Percentiles rank a stretch among this genome's conserved stretches.
phyloP scores from a whole-genome alignment of 2,329 filamentous ascomycete genomes.

The Beauveria bassiana region DNA sequence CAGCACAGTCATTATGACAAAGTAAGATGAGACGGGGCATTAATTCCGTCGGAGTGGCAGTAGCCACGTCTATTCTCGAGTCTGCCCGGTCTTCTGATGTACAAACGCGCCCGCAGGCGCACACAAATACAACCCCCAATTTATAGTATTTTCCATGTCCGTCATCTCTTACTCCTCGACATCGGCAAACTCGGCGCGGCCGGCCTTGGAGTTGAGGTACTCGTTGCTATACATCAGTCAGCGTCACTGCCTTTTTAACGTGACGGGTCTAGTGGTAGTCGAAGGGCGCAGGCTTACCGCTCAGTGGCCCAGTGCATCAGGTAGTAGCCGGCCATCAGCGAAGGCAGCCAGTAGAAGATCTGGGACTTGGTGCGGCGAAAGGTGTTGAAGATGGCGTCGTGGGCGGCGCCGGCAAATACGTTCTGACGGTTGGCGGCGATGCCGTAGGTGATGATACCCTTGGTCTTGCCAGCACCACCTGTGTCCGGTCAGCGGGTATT shows the following conservation, averaged over 20 bases:
- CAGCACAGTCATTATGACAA: neutral
- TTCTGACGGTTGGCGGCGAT: constrained; percentile 84
- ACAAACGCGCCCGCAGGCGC: constrained; percentile 24
- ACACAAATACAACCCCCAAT: constrained; percentile 21
- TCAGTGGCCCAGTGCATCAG: constrained; percentile 86
- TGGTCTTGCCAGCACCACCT: constrained; percentile 51
- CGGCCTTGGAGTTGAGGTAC: constrained; percentile 73
- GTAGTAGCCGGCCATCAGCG: constrained; percentile 71
- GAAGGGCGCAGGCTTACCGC: constrained; percentile 48
- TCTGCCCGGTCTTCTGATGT: constrained; percentile 25
- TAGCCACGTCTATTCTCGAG: constrained; percentile 8
- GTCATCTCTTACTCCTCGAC: constrained; percentile 28
- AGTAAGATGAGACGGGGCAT: constrained; percentile 8
- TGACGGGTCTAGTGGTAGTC: no score
- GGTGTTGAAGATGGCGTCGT: constrained; percentile 91
- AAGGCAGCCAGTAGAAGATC: constrained; percentile 81
- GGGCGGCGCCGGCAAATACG: constrained; percentile 66
- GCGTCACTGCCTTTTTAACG: neutral
- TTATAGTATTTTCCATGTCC: constrained; percentile 16
- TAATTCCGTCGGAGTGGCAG: constrained; percentile 1
- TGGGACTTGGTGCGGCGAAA: constrained; percentile 80
- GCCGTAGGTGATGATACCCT: constrained; percentile 62
- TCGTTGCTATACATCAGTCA: constrained; percentile 52
- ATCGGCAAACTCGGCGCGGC: constrained; percentile 47
- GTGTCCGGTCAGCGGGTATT: constrained; percentile 16